Evolutionary conservation across 2,329 filamentous ascomycete genomes (phyloP).

Genomic region (Biscogniauxia mediterranea): DNA sequence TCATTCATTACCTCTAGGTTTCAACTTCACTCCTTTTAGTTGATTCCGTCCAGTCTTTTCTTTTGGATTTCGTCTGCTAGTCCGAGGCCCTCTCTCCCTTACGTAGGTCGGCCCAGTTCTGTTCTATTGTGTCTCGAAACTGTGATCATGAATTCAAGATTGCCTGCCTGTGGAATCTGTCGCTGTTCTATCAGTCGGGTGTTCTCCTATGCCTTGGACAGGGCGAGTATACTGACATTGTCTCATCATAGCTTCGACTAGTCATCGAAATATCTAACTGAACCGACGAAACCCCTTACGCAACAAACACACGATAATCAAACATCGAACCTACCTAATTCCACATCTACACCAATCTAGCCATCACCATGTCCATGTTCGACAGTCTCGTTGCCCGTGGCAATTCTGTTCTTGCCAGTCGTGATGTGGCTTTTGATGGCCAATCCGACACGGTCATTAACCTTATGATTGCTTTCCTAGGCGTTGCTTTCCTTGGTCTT

Average conservation of each 20-base stretch:
- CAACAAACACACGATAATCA: constrained; percentile 13
- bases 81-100: constrained; percentile 30
- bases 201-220: constrained; percentile 2
- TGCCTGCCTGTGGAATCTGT: background rate
- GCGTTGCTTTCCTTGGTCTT: constrained; percentile 71
- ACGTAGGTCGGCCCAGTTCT: constrained; percentile 21
- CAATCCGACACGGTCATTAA: constrained; percentile 65
- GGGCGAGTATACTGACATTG: constrained; percentile 16
- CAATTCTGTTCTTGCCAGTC: constrained; percentile 45
- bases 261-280: constrained; percentile 22
- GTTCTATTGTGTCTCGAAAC: constrained; percentile 19
- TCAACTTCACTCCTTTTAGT: constrained; percentile 49
- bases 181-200: constrained; percentile 7
- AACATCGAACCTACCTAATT: constrained; percentile 18
- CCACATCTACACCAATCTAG: constrained; percentile 10
- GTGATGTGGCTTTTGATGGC: constrained; percentile 37
- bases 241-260: constrained; percentile 18
- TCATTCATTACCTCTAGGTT: constrained; percentile 38
- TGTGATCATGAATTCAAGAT: background rate
- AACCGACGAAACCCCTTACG: constrained; percentile 23
- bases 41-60: constrained; percentile 46
- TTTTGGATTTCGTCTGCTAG: constrained; percentile 32
- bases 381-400: constrained; percentile 39
- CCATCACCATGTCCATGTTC: constrained; percentile 33
- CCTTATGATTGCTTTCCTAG: constrained; percentile 76